Evolutionary conservation across 768 basidiomycete genomes (phyloP).

Genomic region (Naganishia kalamii): DNA sequence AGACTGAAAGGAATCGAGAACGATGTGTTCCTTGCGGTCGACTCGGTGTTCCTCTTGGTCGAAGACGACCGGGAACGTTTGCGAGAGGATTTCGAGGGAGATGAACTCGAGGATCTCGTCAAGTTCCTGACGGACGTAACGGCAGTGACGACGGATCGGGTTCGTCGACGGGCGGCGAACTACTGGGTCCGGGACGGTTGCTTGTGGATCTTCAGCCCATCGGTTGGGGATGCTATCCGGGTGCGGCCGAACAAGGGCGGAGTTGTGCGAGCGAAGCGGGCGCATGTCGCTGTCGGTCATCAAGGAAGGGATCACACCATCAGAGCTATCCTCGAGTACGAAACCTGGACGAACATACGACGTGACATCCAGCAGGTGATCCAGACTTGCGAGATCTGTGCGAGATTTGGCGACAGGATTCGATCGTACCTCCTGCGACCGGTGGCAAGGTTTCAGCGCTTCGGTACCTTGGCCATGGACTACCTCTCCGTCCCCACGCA

Average conservation of each 20-base stretch:
- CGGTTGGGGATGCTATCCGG: background rate
- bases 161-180: background rate
- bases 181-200: conserved; percentile 20
- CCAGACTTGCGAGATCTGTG: background rate
- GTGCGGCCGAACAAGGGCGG: conserved; percentile 18
- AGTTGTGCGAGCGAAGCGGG: background rate
- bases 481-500: background rate
- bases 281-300: conserved; percentile 13
- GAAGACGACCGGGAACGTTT: background rate
- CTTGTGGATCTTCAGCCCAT: background rate
- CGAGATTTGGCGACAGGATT: background rate
- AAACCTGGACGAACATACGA: conserved; percentile 20
- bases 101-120: conserved; percentile 13
- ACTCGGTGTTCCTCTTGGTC: no score
- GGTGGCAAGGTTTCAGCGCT: background rate
- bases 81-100: conserved; percentile 6
- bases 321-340: background rate
- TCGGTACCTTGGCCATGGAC: conserved; percentile 2
- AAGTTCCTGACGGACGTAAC: background rate
- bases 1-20: no score
- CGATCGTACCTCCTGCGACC: background rate
- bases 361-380: background rate
- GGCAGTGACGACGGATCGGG: background rate
- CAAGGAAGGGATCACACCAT: conserved; percentile 16
- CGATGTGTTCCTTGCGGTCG: no score